Evolutionary conservation across 179 eudicot species (phyloP), one percentile per base, ranked within the genome.

Genomic region (Silene noctiflora): DNA sequence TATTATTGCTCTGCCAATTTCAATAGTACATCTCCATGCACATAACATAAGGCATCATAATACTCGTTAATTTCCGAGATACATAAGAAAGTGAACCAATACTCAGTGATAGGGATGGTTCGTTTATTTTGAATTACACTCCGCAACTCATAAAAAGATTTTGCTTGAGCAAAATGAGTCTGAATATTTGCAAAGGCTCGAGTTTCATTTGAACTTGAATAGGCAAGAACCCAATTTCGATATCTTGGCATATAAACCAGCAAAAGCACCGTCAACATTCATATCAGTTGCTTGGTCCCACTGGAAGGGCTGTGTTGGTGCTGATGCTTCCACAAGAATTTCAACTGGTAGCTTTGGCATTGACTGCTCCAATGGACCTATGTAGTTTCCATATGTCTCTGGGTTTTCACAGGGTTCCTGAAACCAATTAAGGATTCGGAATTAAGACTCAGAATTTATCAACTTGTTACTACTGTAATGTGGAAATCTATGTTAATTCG

Each of bases 271-370:
- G 12, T 89, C 91, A 71, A 93, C 87, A 55, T 82, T 85, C 93
- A 88, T 90, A 62, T 93, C 96, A 33, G 96, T 90, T 87, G 88
- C 86, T 51, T 82, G 42, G 67, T 90, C 86, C 84, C 88, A 93
- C 61, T 85, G 82, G 76, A 86, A 87, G 67, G 95, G 91, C 53
- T 81, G 69, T 56, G 86, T 77, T 55, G 91, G 89, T 53, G 81
- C 75, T 10, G 97, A 81, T 71, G 96, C 97, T 81, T 88, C 87
- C 65, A 90, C 75, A 59, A 93, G 86, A 24, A 75, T 79, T 24
- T 89, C 91, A 27, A 86, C 85, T 13, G 88, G 86, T 51, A 91
- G 81, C 81, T 81, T 86, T 21, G 93, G 90, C 71, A 80, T 88
- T 46, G 98, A 93, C 70, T 81, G 69, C 82, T 77, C 77, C 82